Percentiles rank a stretch among this genome's conserved stretches.
Conservation (phyloP, 805 yeast genomes). For the Ogataea wickerhamii region DNA sequence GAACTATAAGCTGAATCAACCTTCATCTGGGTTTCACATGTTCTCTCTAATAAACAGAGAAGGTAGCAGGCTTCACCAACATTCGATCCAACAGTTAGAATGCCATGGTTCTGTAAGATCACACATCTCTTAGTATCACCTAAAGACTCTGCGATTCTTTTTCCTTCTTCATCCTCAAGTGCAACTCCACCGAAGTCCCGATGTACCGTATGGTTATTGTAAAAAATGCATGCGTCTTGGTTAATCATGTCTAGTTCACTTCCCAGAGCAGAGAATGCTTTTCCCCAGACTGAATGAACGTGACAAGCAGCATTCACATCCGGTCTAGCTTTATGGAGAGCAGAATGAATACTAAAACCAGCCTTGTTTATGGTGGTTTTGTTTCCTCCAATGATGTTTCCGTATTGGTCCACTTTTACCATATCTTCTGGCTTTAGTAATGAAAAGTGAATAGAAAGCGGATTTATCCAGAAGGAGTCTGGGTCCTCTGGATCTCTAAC, state of each 20-base stretch:
- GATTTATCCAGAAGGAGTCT: conserved; percentile 81
- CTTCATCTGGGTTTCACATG: conserved; percentile 58
- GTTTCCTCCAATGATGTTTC: conserved; percentile 57
- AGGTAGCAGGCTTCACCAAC: conserved; percentile 70
- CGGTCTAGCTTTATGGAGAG: conserved; percentile 59
- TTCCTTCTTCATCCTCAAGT: conserved; percentile 57
- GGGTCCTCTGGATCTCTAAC: conserved; percentile 76
- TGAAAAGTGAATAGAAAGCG: conserved; percentile 69
- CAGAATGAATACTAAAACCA: conserved; percentile 65
- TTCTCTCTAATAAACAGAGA: conserved; percentile 55
- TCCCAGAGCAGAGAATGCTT: conserved; percentile 60
- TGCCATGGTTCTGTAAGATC: conserved; percentile 66
- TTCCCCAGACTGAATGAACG: conserved; percentile 59
- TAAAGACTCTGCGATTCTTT: conserved; percentile 51
- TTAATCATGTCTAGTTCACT: conserved; percentile 67
- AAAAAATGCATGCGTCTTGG: conserved; percentile 71
- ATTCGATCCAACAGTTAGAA: conserved; percentile 61
- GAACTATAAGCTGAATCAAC: conserved; percentile 48
- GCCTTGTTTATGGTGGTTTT: conserved; percentile 52
- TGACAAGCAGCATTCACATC: conserved; percentile 69
- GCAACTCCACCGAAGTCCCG: conserved; percentile 74
- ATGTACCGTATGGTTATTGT: conserved; percentile 62
- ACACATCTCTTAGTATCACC: conserved; percentile 49
- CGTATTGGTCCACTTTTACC: conserved; percentile 58
- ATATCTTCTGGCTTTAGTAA: conserved; percentile 53